These are phyloP conservation scores for Blastobotrys attinorum DNA, from an alignment of 805 yeast genomes.

Conservation along the genomic window DNA sequence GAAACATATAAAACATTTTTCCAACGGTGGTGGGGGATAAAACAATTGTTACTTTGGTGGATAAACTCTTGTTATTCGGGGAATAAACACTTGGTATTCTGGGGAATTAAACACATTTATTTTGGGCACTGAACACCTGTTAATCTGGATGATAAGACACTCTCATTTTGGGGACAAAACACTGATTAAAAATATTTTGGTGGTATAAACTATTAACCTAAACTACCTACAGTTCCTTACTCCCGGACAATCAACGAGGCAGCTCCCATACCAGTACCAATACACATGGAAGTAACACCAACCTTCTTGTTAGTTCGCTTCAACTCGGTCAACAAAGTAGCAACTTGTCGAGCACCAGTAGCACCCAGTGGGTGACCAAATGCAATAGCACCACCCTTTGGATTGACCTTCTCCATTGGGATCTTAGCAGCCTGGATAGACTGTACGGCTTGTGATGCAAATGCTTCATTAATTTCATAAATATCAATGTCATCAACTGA, in stretches of 20 bases:
- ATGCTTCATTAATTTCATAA: conserved; percentile 92
- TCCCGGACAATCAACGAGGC: conserved; percentile 82
- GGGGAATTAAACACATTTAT: no score
- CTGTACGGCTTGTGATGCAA: conserved; percentile 88
- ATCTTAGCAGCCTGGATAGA: conserved; percentile 60
- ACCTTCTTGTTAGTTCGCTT: conserved; percentile 57
- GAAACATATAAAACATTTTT: no score
- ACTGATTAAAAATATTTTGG: no score
- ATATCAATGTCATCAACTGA: conserved; percentile 58
- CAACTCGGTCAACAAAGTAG: conserved; percentile 78
- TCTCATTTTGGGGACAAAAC: no score
- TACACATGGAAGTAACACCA: conserved; percentile 94
- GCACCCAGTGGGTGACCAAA: conserved; percentile 91
- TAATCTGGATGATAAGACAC: no score
- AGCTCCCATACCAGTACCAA: conserved; percentile 98
- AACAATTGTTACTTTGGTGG: no score
- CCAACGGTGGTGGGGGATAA: no score
- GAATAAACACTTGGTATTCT: no score
- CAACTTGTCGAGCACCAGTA: conserved; percentile 88
- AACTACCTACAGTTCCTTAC: no score
- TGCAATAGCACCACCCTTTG: conserved; percentile 95
- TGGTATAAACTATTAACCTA: no score
- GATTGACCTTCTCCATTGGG: conserved; percentile 67
- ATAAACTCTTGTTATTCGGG: no score
- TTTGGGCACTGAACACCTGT: no score